Conservation (phyloP, 768 basidiomycete genomes). For the Trametes cingulata region DNA sequence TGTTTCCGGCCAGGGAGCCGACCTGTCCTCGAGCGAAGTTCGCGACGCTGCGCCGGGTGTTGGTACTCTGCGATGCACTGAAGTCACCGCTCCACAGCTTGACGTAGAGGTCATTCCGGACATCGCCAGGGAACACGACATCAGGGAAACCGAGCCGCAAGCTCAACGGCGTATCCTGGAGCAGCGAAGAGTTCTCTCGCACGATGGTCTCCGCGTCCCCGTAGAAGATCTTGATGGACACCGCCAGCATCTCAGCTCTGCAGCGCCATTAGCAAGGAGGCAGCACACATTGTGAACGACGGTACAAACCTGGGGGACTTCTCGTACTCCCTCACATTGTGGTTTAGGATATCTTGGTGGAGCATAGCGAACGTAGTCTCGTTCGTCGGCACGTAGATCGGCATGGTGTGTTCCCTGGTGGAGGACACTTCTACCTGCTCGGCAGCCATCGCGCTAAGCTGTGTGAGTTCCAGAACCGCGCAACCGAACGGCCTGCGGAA, state of each 20-base stretch:
- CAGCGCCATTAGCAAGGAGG: slow-evolving; percentile 4
- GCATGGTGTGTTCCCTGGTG: slow-evolving; percentile 79
- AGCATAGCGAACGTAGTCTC: slow-evolving; percentile 90
- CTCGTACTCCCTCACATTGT: slow-evolving; percentile 76
- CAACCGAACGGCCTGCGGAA: slow-evolving; percentile 95
- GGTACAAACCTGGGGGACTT: slow-evolving; percentile 77
- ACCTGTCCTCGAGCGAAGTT: slow-evolving; percentile 59
- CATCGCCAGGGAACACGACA: slow-evolving; percentile 89
- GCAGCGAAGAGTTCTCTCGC: slow-evolving; percentile 79
- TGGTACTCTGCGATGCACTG: slow-evolving; percentile 48
- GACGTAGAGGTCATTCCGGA: slow-evolving; percentile 94
- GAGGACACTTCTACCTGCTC: slow-evolving; percentile 66
- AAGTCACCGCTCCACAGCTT: slow-evolving; percentile 97
- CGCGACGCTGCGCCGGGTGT: slow-evolving; percentile 58
- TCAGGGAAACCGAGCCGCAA: slow-evolving; percentile 92
- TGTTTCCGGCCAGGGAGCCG: slow-evolving; percentile 59
- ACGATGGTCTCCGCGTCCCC: slow-evolving; percentile 78
- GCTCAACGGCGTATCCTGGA: slow-evolving; percentile 81
- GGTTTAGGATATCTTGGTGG: slow-evolving; percentile 91
- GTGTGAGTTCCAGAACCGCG: slow-evolving; percentile 84
- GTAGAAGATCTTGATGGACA: slow-evolving; percentile 83
- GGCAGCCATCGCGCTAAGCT: slow-evolving; percentile 64
- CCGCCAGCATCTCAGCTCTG: slow-evolving; percentile 85
- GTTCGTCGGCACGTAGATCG: slow-evolving; percentile 80
- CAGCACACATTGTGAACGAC: background rate